A percentile compares a stretch with the other conserved stretches of the same genome.
Evolutionary conservation across 164 flowering plant genomes (phyloP).

Genomic region (Magnolia officinalis): DNA sequence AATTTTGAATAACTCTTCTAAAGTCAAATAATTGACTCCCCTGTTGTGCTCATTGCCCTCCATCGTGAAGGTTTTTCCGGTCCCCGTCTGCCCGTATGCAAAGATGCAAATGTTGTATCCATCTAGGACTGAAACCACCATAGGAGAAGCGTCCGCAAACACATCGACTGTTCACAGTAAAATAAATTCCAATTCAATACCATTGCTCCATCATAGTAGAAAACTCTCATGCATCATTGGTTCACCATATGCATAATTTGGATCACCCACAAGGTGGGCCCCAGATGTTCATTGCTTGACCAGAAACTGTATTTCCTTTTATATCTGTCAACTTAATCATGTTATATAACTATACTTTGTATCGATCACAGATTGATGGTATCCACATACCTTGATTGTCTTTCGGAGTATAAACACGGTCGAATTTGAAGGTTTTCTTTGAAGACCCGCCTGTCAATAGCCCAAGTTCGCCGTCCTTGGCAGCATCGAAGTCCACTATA

Average conservation of each 20-base stretch:
- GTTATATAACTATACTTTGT: no score
- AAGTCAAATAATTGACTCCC: constrained; percentile 84
- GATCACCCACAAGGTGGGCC: no score
- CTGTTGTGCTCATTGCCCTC: constrained; percentile 75
- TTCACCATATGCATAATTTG: not conserved
- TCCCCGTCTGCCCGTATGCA: constrained; percentile 95
- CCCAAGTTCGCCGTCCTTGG: constrained; percentile 83
- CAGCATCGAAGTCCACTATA: constrained; percentile 68
- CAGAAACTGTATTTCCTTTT: no score
- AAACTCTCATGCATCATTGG: not conserved
- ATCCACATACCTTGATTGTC: constrained; percentile 65
- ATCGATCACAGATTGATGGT: not conserved
- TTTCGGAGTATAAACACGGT: constrained; percentile 73
- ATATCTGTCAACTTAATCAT: no score
- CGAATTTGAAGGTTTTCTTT: constrained; percentile 77
- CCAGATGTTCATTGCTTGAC: no score
- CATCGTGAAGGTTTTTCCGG: constrained; percentile 95
- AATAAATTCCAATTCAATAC: not conserved
- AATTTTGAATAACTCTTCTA: constrained; percentile 61
- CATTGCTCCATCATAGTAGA: not conserved
- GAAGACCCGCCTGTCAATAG: constrained; percentile 42
- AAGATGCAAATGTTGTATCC: constrained; percentile 94
- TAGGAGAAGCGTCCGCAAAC: constrained; percentile 78
- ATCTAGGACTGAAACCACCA: constrained; percentile 81
- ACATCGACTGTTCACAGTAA: constrained; percentile 54